Evolutionary conservation across 2,329 filamentous ascomycete genomes (phyloP).

Genomic region (Cytospora chrysosperma): DNA sequence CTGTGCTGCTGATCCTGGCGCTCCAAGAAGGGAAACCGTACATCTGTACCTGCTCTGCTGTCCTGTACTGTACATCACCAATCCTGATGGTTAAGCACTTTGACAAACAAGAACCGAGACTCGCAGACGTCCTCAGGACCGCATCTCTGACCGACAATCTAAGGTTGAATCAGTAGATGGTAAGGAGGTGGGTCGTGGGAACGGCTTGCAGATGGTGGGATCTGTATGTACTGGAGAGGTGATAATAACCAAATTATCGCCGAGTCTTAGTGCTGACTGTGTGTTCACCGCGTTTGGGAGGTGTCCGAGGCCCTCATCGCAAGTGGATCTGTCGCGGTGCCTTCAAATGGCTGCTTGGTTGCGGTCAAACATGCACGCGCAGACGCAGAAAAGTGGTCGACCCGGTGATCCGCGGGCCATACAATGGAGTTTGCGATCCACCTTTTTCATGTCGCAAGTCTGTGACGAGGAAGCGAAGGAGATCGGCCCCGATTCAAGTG

Average conservation of each 20-base stretch:
- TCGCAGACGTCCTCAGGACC: not conserved
- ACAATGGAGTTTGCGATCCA: not conserved
- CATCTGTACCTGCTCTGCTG: not conserved
- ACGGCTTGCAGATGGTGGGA: not conserved
- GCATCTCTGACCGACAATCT: not conserved
- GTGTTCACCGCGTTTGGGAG: not conserved
- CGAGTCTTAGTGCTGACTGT: not conserved
- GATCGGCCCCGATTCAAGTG: constrained; percentile 12
- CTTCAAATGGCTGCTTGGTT: not conserved
- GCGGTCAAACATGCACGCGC: not conserved
- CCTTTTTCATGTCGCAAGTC: constrained; percentile 7
- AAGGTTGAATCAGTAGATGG: not conserved
- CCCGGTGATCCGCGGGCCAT: not conserved
- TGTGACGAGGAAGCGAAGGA: constrained; percentile 5
- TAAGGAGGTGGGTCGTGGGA: not conserved
- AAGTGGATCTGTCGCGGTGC: not conserved
- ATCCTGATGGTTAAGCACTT: not conserved
- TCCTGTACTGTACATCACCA: not conserved
- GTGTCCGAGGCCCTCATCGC: not conserved
- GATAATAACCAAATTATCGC: not conserved
- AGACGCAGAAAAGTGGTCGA: not conserved
- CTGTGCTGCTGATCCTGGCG: not conserved
- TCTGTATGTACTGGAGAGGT: not conserved
- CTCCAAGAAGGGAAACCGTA: not conserved
- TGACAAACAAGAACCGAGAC: not conserved